Conservation (phyloP, 768 basidiomycete species). For the Pleurotus sapidus region DNA sequence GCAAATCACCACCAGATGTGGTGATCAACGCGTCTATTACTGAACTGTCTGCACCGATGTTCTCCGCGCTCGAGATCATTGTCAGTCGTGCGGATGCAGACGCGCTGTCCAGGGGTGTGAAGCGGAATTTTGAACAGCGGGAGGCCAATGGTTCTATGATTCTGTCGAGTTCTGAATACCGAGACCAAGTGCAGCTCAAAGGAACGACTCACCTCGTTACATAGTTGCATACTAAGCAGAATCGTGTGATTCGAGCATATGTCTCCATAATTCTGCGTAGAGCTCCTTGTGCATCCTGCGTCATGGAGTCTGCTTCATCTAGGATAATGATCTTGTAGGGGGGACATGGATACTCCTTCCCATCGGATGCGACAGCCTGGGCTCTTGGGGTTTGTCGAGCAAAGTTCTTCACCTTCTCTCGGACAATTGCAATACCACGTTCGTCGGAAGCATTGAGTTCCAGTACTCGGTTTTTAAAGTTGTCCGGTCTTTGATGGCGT, state of each 20-base stretch:
- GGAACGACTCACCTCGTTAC: conserved; percentile 76
- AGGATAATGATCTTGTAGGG: conserved; percentile 99
- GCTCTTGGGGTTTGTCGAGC: conserved; percentile 89
- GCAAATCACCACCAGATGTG: conserved; percentile 88
- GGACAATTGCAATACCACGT: conserved; percentile 92
- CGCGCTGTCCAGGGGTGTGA: conserved; percentile 82
- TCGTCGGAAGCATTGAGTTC: conserved; percentile 99
- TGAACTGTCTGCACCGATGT: conserved; percentile 49
- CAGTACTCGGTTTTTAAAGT: conserved; percentile 88
- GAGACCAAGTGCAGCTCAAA: neutral
- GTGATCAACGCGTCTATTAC: conserved; percentile 74
- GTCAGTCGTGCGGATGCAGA: conserved; percentile 75
- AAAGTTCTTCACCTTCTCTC: conserved; percentile 99
- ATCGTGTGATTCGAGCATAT: conserved; percentile 95
- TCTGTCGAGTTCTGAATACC: conserved; percentile 35
- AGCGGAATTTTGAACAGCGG: conserved; percentile 99
- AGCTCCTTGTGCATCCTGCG: conserved; percentile 97
- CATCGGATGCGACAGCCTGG: conserved; percentile 68
- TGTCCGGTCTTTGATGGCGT: conserved; percentile 68
- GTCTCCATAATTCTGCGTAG: conserved; percentile 99
- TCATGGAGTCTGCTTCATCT: conserved; percentile 99
- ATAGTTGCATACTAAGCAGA: conserved; percentile 98
- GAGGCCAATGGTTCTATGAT: conserved; percentile 98
- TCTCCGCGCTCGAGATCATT: conserved; percentile 78
- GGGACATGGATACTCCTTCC: conserved; percentile 89